Conservation (phyloP, 2,329 filamentous ascomycete genomes). For the Hymenoscyphus scutula region DNA sequence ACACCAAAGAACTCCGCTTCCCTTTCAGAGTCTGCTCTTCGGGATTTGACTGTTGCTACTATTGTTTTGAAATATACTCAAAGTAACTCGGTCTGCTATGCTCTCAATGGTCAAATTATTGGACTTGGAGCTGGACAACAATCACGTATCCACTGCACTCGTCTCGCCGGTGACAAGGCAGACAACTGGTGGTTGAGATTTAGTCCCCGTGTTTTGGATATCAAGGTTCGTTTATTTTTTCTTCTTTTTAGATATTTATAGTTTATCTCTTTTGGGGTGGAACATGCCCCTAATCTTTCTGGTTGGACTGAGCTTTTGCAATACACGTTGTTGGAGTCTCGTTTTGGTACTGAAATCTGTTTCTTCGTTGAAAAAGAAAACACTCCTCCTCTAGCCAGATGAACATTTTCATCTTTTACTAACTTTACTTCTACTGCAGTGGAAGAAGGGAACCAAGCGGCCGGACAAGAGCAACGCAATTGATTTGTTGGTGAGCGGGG, state of each 20-base stretch:
- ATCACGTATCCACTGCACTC: constrained; percentile 96
- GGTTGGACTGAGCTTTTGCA: too few relatives aligned
- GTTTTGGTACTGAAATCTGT: not conserved
- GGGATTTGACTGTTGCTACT: constrained; percentile 90
- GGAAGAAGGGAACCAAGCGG: constrained; percentile 96
- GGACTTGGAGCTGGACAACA: constrained; percentile 96
- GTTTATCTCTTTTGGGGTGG: not conserved
- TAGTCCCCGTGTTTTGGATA: constrained; percentile 79
- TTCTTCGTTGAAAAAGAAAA: not conserved
- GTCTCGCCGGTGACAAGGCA: constrained; percentile 94
- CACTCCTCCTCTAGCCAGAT: too few relatives aligned
- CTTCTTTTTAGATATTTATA: not conserved
- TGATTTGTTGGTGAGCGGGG: constrained; percentile 87
- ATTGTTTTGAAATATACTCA: constrained; percentile 99
- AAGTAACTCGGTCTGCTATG: constrained; percentile 98
- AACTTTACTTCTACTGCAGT: constrained; percentile 41
- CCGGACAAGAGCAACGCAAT: constrained; percentile 98
- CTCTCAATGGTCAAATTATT: constrained; percentile 87
- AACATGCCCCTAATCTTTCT: too few relatives aligned
- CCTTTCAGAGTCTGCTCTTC: constrained; percentile 76
- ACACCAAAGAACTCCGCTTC: constrained; percentile 74
- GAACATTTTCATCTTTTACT: not conserved
- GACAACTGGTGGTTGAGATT: constrained; percentile 99
- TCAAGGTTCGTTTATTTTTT: constrained; percentile 51
- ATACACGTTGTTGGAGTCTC: too few relatives aligned